Evolutionary conservation across 495 filamentous ascomycete genomes (phyloP), one percentile per base, ranked within the genome.

Genomic region (Penicillium steckii): DNA sequence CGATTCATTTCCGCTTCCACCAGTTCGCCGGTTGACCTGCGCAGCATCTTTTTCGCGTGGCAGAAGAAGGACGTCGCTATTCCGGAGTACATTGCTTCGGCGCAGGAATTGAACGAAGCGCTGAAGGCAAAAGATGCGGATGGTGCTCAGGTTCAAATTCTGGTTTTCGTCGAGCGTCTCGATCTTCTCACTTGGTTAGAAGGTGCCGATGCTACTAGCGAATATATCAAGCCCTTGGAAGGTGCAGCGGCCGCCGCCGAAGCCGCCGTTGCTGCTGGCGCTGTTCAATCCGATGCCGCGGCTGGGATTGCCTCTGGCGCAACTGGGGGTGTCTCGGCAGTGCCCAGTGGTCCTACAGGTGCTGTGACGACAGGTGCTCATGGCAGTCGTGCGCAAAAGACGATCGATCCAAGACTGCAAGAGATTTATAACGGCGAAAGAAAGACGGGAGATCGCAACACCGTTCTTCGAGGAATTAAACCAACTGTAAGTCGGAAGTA

Each of bases 11-110:
- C 86, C 13, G 80, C 81, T 29, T 59, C 67, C 3, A 62, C 66
- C 21, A 79, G 83, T 42, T 82, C 84, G 37, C 77, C 88, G 1
- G 85, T 97, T 55, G 89, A 96, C 66, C 80, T 99, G 32, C 90
- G 94, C 67, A 89, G 85, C 70, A 91, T 97, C 73, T 96, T 90
- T 72, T 95, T 97, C 55, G 89, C 90, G 45, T 99, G 89, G 88
- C 79, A 87, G 65, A 93, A 96, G 67, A 89, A 89, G 66, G 91
- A 97, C 75, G 81, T 84, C 51, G 80, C 86, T 30, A 90, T 95
- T 62, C 85, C 86, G 8, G 90, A 91, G 51, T 97, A 97, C 77
- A 92, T 97, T 68, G 81, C 85, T 40, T 84, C 85, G 6, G 89
- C 89, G 18, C 82, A 89, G 64, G 76, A 83, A 53, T 77, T 97